phyloP scores from a whole-genome alignment of 73 alveolate genomes.

The Blepharisma japonicum region DNA sequence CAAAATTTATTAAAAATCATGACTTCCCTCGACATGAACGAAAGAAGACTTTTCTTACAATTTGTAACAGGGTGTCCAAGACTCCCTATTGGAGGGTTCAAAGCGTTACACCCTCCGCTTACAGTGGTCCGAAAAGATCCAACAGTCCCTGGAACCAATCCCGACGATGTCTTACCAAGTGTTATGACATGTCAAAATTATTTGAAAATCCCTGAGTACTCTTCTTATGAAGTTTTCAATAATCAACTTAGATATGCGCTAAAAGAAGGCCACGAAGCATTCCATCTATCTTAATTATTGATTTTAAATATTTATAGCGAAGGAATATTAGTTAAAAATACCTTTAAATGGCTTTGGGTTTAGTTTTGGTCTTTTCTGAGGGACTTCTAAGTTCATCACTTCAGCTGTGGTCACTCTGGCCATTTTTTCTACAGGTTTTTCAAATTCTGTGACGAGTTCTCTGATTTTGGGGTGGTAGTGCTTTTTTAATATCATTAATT shows the following conservation, averaged over 20 bases:
- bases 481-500: neutral
- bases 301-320: too few species aligned
- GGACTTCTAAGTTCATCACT: neutral
- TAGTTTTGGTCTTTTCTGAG: too few species aligned
- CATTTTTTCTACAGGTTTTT: conserved; percentile 14
- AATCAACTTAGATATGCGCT: conserved; percentile 65
- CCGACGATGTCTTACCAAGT: conserved; percentile 68
- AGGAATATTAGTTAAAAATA: too few species aligned
- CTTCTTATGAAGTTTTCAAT: conserved; percentile 56
- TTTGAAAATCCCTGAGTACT: conserved; percentile 85
- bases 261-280: conserved; percentile 80
- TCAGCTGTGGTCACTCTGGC: conserved; percentile 14
- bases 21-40: conserved; percentile 48
- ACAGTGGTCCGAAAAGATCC: conserved; percentile 74
- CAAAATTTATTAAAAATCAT: conserved; percentile 53
- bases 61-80: conserved; percentile 90
- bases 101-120: conserved; percentile 77
- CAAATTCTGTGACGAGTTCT: conserved; percentile 20
- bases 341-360: too few species aligned
- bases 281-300: conserved; percentile 30
- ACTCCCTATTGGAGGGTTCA: conserved; percentile 88
- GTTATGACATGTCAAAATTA: conserved; percentile 70
- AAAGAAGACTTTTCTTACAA: conserved; percentile 64
- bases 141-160: conserved; percentile 44
- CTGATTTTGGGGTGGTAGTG: neutral